phyloP scores from a whole-genome alignment of 2,329 filamentous ascomycete genomes.

The Penicillium sp. region DNA sequence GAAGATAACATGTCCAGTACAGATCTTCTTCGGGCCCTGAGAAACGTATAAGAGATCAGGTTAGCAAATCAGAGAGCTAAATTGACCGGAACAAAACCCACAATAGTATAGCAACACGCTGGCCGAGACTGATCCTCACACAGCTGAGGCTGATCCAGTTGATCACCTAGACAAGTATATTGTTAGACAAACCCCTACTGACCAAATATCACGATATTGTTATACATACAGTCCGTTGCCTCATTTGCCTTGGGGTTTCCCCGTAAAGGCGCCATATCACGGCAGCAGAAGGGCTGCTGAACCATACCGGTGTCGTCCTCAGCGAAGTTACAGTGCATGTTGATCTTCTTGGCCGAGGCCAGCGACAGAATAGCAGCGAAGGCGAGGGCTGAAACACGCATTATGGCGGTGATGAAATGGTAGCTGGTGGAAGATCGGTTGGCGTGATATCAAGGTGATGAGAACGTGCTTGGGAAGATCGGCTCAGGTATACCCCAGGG shows the following conservation, averaged over 20 bases:
- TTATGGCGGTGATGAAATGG: conserved; percentile 6
- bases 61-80: background rate
- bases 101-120: conserved; percentile 33
- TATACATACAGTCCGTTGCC: conserved; percentile 26
- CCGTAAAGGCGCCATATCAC: conserved; percentile 18
- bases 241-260: conserved; percentile 22
- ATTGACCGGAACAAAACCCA: conserved; percentile 17
- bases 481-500: conserved; percentile 9
- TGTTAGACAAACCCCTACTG: conserved; percentile 9
- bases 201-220: background rate
- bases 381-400: conserved; percentile 19
- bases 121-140: conserved; percentile 27
- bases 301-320: conserved; percentile 27
- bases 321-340: conserved; percentile 29
- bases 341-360: conserved; percentile 21
- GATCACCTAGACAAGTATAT: conserved; percentile 13
- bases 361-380: conserved; percentile 18
- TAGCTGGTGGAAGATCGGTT: background rate
- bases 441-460: background rate
- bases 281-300: conserved; percentile 33
- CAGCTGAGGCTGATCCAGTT: conserved; percentile 18
- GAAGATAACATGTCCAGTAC: conserved; percentile 27
- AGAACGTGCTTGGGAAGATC: background rate
- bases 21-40: conserved; percentile 28
- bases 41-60: background rate